phyloP scores from a whole-genome alignment of 495 filamentous ascomycete genomes.

The Hyaloscypha finlandica region DNA sequence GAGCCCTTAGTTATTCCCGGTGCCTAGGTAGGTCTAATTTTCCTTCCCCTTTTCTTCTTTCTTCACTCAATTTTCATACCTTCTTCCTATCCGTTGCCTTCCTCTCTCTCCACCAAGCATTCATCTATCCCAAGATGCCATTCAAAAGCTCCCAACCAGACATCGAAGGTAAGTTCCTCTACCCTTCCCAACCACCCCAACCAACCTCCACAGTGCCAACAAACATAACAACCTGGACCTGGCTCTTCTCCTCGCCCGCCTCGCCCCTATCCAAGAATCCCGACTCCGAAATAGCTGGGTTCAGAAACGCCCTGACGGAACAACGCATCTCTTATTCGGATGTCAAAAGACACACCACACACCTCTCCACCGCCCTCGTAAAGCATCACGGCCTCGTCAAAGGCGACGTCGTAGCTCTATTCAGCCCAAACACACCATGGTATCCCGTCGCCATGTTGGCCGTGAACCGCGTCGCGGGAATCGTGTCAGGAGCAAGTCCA shows the following conservation, averaged over 20 bases:
- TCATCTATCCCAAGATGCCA: constrained; percentile 19
- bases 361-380: constrained; percentile 58
- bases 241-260: constrained; percentile 56
- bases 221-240: constrained; percentile 58
- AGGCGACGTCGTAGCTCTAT: constrained; percentile 72
- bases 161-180: constrained; percentile 17
- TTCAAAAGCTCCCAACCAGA: constrained; percentile 29
- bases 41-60: background rate
- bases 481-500: constrained; percentile 80
- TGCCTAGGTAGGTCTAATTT: background rate
- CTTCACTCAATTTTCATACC: background rate
- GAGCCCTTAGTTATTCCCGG: background rate
- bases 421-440: constrained; percentile 74
- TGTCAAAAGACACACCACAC: constrained; percentile 51
- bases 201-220: constrained; percentile 46
- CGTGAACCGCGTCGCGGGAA: constrained; percentile 76
- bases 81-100: background rate
- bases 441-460: constrained; percentile 72
- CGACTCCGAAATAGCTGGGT: constrained; percentile 47
- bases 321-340: constrained; percentile 54
- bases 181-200: background rate
- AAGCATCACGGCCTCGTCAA: constrained; percentile 76
- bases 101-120: background rate
- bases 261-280: constrained; percentile 43
- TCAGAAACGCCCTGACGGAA: constrained; percentile 55